These are phyloP conservation scores for Fusarium verrucosum DNA, from an alignment of 2,329 filamentous ascomycete species.

Conservation along the genomic window DNA sequence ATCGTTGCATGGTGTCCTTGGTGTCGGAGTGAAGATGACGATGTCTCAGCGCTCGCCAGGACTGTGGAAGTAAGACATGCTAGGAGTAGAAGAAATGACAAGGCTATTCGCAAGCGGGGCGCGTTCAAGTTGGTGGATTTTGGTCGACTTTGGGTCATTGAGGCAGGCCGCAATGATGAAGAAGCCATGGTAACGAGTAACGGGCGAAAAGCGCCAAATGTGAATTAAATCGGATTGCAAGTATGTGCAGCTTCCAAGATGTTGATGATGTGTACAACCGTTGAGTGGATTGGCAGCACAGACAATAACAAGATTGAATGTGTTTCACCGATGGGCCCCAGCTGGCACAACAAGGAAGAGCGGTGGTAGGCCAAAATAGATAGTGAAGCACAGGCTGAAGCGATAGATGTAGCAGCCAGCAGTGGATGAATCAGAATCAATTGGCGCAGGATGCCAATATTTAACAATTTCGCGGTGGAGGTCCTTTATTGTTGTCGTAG, in stretches of 20 bases:
- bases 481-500: constrained; percentile 16
- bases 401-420: constrained; percentile 3
- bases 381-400: constrained; percentile 16
- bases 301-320: constrained; percentile 33
- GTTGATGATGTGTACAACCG: constrained; percentile 8
- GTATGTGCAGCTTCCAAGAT: background rate
- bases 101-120: constrained; percentile 23
- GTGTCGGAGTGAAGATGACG: constrained; percentile 22
- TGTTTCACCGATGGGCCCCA: constrained; percentile 43
- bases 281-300: constrained; percentile 20
- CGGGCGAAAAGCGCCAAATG: constrained; percentile 24
- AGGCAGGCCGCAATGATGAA: constrained; percentile 13
- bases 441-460: constrained; percentile 15
- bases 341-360: constrained; percentile 13
- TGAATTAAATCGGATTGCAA: background rate
- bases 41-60: constrained; percentile 33
- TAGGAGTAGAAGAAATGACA: constrained; percentile 33
- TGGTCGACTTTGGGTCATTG: constrained; percentile 1
- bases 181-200: constrained; percentile 35
- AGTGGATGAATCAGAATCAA: too few species aligned
- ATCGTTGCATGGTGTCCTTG: constrained; percentile 14
- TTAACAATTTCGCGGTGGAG: constrained; percentile 4
- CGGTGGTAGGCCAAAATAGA: constrained; percentile 17
- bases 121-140: constrained; percentile 3
- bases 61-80: constrained; percentile 38